Evolutionary conservation across 176 grass and related monocot genomes (phyloP), one percentile per base, ranked within the genome.

Genomic region (Calamus simplicifolius): DNA sequence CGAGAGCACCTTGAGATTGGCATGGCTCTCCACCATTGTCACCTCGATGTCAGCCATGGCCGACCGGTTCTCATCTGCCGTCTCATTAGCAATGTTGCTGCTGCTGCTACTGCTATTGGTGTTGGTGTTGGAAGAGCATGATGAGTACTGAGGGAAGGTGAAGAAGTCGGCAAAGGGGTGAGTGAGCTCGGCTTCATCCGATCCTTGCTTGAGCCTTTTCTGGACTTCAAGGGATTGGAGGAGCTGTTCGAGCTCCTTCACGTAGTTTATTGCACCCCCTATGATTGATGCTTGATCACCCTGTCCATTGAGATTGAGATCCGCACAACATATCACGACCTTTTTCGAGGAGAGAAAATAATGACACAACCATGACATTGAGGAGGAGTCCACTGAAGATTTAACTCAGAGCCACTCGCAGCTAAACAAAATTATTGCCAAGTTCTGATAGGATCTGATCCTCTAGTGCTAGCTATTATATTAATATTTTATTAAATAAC

Each of bases 241-340:
- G 26, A 78, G 75, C 31, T 92, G 93, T 73, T 98, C 93, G 0
- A 92, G 84, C 77, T 92, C 88, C 70, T 90, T 85, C 14, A 98
- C 93, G 60, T 88, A 98, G 65, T 98, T 85, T 69, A 98, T 92
- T 7, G 93, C 93, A 14, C 87, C 93, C 0, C 87, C 93, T 18
- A 98, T 88, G 6, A 98, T 98, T 4, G 93, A 92, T 69, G 93
- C 93, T 61, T 98, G 93, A 61, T 98, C 93, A 28, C 93, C 81
- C 93, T 95, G 17, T 50, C 19, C 18, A 7, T 43, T 43, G 8
- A 43, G 35, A 7, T 43, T 43, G 8, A 43, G 35, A 13, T 3
- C 8, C 35, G 3, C 35, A 43, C 2, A 38, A 12, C 35, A 43
- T 10, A 13, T 5, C 28, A 29, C 28, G 2, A 12, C 35, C 12